Evolutionary conservation across 2,329 filamentous ascomycete genomes (phyloP).

Genomic region (Penicillium sp.): DNA sequence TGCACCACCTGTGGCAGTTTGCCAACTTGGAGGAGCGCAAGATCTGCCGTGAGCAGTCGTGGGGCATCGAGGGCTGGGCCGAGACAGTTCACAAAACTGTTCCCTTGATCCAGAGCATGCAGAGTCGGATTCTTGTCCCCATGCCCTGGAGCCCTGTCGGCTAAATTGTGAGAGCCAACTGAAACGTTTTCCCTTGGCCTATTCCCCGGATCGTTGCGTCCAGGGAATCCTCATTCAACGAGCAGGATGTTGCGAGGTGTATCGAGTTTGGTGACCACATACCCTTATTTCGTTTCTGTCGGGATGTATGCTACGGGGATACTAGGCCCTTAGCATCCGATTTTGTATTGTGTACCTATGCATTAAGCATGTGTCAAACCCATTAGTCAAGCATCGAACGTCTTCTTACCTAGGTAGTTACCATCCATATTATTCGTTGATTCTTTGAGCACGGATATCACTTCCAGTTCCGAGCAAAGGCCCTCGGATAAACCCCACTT

Average conservation of each 20-base stretch:
- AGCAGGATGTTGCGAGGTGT: not conserved
- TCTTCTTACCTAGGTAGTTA: not conserved
- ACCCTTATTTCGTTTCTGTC: not conserved
- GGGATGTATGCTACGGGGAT: not conserved
- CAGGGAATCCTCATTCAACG: not conserved
- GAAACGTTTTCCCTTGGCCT: not conserved
- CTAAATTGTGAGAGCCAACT: slow-evolving; percentile 41
- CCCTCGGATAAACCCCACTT: slow-evolving; percentile 23
- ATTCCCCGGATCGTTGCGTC: not conserved
- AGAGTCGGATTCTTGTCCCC: slow-evolving; percentile 86
- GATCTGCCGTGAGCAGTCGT: slow-evolving; percentile 85
- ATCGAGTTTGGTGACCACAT: not conserved
- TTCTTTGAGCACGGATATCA: not conserved
- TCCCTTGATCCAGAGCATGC: slow-evolving; percentile 93
- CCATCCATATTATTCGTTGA: not conserved
- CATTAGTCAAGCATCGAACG: slow-evolving; percentile 1
- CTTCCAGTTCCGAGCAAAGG: not conserved
- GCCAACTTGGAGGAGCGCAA: slow-evolving; percentile 94
- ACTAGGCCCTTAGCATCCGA: not conserved
- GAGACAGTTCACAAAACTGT: slow-evolving; percentile 99
- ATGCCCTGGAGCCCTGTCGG: slow-evolving; percentile 96
- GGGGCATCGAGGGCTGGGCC: slow-evolving; percentile 91
- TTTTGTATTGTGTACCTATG: slow-evolving; percentile 23
- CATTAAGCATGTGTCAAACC: slow-evolving; percentile 12
- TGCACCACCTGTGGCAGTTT: slow-evolving; percentile 98